phyloP scores from a whole-genome alignment of 2,329 filamentous ascomycete species.

The Penicillium palitans region DNA sequence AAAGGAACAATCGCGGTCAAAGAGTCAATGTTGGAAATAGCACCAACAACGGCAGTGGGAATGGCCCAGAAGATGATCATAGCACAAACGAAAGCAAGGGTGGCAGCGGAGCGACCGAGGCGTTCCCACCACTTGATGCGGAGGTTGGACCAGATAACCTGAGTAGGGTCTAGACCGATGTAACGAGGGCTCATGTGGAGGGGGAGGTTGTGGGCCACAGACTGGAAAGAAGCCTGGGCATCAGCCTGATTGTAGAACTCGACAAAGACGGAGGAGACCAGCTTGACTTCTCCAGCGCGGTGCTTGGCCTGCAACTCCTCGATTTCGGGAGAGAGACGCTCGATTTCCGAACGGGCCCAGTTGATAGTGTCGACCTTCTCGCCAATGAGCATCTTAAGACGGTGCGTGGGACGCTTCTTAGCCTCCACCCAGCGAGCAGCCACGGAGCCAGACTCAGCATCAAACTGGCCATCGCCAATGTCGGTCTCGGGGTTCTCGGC shows the following conservation, averaged over 20 bases:
- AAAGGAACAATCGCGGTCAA: constrained; percentile 65
- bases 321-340: constrained; percentile 71
- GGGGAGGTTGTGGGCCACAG: constrained; percentile 80
- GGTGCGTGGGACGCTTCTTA: constrained; percentile 76
- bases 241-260: constrained; percentile 82
- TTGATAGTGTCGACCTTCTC: constrained; percentile 94
- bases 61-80: constrained; percentile 86
- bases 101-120: constrained; percentile 68
- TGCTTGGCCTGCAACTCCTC: constrained; percentile 68
- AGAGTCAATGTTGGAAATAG: constrained; percentile 79
- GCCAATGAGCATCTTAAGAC: constrained; percentile 69
- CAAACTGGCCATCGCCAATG: constrained; percentile 52
- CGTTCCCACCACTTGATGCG: constrained; percentile 84
- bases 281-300: constrained; percentile 62
- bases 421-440: constrained; percentile 72
- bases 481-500: constrained; percentile 39
- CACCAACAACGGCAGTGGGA: constrained; percentile 75
- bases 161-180: constrained; percentile 79
- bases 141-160: constrained; percentile 81
- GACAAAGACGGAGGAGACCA: constrained; percentile 79
- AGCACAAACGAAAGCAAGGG: constrained; percentile 70
- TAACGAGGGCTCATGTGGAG: constrained; percentile 84
- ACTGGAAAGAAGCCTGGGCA: constrained; percentile 84
- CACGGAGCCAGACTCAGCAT: constrained; percentile 67
- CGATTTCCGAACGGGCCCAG: constrained; percentile 78